Base-by-base conservation (phyloP, 2,329 filamentous ascomycete species). In the Geosmithia flava region DNA sequence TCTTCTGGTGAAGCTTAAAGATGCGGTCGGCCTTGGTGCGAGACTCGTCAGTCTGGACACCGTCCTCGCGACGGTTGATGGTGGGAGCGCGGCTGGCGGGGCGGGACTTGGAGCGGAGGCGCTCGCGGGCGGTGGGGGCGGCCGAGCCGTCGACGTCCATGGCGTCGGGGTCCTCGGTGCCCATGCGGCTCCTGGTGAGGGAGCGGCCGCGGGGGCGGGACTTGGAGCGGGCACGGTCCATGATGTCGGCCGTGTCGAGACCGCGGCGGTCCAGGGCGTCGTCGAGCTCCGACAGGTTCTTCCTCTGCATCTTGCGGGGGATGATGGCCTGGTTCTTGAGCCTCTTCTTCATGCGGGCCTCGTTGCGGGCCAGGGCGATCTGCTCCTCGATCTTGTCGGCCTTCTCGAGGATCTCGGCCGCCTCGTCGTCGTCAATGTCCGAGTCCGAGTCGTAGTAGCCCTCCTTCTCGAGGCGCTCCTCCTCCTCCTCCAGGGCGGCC, bases 251-350 rank as follows among this genome's bases (percentile, higher is more conserved):
- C 17, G 87, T 85, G 63, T 96, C 89, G 64, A 91, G 82, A 57
- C 91, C 91, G 49, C 95, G 82, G 50, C 81, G 80, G 64, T 93
- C 84, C 53, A 98, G 78, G 50, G 87, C 85, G 51, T 84, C 78
- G 65, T 95, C 85, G 77, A 97, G 87, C 65, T 94, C 82, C 20
- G 87, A 85, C 47, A 95, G 74, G 52, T 86, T 83, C 72, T 90
- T 88, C 64, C 87, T 80, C 63, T 83, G 81, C 56, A 81, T 78
- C 56, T 83, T 85, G 60, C 93, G 83, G 20, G 93, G 94, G 54
- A 98, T 94, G 56, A 91, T 78, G 52, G 93, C 91, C 56, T 89
- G 81, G 75, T 98, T 98, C 83, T 98, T 97, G 64, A 98, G 81
- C 42, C 84, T 85, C 75, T 95, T 97, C 70, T 88, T 87, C 83